Evolutionary conservation across 2,329 filamentous ascomycete species (phyloP), one percentile per base, ranked within the genome.

Genomic region (Colletotrichum phormii): DNA sequence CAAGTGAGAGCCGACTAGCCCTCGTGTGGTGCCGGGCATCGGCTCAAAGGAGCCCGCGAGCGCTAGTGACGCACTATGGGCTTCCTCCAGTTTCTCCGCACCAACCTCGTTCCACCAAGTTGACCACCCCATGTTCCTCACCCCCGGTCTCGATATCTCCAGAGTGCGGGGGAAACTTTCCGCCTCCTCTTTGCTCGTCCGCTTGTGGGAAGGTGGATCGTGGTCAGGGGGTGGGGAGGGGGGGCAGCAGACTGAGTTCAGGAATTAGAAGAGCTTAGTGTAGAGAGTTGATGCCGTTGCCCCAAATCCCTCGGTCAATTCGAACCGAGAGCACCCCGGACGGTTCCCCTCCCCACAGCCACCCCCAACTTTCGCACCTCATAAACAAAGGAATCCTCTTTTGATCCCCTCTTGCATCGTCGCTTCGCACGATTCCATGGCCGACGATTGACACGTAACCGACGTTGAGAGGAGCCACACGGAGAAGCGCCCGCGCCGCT

Each of bases 391-490:
- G 64, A 60, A 60, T 35, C 64, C 57, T 72, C 60, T 57, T 15
- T 59, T 49, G 46, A 22, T 49, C 33, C 42, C 60, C 63, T 58
- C 60, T 53, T 67, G 71, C 61, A 66, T 69, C 71, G 71, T 72
- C 65, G 37, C 51, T 51, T 61, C 75, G 75, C 75, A 54, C 57
- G 57, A 76, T 67, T 73, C 35, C 9, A 42, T 58, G 74, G 69
- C 75, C 75, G 75, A 64, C 49, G 57, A 70, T 75, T 75, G 29
- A 46, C 53, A 70, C 74, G 74, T 60, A 26, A 63, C 71, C 73
- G 67, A 72, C 24, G 29, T 31, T 22, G 22, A 62, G 22, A 22
- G 35, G 35, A 18, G 51, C 33, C 31, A 54, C 53, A 70, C 46
- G 18, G 18, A 51, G 59, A 26, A 18, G 18, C 64, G 57, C 46